Percentiles rank a stretch among this genome's conserved stretches.
Conservation (phyloP, 2,329 filamentous ascomycete genomes). For the Cladobotryum protrusum region DNA sequence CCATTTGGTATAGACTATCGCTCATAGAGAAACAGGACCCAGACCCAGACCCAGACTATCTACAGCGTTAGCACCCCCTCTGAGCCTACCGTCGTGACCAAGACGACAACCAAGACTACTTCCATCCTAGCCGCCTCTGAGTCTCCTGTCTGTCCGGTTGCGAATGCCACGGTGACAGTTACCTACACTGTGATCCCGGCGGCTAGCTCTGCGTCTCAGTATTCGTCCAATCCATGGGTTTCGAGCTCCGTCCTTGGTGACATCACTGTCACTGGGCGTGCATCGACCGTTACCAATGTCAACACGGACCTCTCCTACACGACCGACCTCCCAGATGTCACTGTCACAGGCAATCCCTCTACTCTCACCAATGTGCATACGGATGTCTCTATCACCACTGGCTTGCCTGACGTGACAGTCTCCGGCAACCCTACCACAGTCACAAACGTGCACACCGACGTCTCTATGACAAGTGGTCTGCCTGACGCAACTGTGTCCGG, state of each 20-base stretch:
- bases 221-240: slow-evolving; percentile 2
- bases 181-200: slow-evolving; percentile 17
- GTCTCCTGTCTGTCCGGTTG: slow-evolving; percentile 9
- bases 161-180: slow-evolving; percentile 20
- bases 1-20: background rate
- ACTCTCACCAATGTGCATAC: slow-evolving; percentile 19
- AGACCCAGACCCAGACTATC: slow-evolving; percentile 27
- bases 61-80: slow-evolving; percentile 23
- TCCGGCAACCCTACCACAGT: slow-evolving; percentile 24
- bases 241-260: slow-evolving; percentile 15
- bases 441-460: slow-evolving; percentile 24
- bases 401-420: slow-evolving; percentile 21
- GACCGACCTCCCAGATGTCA: slow-evolving; percentile 20
- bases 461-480: slow-evolving; percentile 23
- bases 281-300: slow-evolving; percentile 20
- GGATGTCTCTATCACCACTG: slow-evolving; percentile 18
- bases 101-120: slow-evolving; percentile 17
- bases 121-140: slow-evolving; percentile 10
- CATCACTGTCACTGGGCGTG: slow-evolving; percentile 21
- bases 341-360: slow-evolving; percentile 22
- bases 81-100: slow-evolving; percentile 12
- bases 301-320: slow-evolving; percentile 19
- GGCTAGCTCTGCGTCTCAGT: background rate
- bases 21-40: slow-evolving; percentile 21
- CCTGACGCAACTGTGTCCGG: slow-evolving; percentile 29